phyloP scores from a whole-genome alignment of 257 asterid genomes.

The Ocimum tenuiflorum region DNA sequence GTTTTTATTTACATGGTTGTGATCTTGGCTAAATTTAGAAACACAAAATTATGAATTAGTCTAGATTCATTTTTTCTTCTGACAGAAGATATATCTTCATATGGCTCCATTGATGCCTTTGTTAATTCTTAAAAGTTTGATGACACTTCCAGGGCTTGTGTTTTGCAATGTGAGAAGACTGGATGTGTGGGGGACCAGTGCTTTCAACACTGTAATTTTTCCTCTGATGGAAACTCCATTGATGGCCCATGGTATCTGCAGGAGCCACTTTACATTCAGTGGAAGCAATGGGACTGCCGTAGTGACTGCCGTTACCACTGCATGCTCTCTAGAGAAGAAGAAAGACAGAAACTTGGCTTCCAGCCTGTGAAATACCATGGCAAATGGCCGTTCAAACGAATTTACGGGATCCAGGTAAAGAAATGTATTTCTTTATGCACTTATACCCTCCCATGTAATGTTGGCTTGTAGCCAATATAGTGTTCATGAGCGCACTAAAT shows the following conservation, averaged over 20 bases:
- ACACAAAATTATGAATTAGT: not conserved
- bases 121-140: conserved; percentile 21
- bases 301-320: conserved; percentile 74
- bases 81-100: not conserved
- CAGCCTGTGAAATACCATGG: conserved; percentile 77
- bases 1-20: conserved; percentile 4
- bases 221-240: conserved; percentile 43
- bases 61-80: not conserved
- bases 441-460: not conserved
- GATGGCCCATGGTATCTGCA: conserved; percentile 88
- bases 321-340: conserved; percentile 75
- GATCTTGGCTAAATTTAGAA: not conserved
- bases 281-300: conserved; percentile 89
- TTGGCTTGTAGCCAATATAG: conserved; percentile 3
- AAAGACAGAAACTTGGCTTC: conserved; percentile 55
- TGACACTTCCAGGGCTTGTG: conserved; percentile 49
- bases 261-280: conserved; percentile 74
- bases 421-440: not conserved
- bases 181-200: conserved; percentile 74
- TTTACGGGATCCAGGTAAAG: conserved; percentile 76
- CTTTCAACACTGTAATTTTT: conserved; percentile 77
- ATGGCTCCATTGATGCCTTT: conserved; percentile 7
- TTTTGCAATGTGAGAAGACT: conserved; percentile 70
- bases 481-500: not conserved
- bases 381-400: conserved; percentile 73